Evolutionary conservation across 129 eudicot species (phyloP).

Genomic region (Pseudognaphalium luteoalbum): DNA sequence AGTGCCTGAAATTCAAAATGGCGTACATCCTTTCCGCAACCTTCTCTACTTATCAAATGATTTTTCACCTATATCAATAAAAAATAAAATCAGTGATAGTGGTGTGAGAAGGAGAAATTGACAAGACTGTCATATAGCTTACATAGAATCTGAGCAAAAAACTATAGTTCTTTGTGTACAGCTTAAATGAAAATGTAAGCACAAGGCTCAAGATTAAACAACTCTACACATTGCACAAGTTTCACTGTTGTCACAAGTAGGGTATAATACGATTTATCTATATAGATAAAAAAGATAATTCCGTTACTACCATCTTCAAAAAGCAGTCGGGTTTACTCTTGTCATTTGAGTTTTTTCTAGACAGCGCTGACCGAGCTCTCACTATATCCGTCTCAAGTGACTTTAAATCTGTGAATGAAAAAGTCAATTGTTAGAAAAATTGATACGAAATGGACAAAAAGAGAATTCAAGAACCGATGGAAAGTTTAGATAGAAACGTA

Average conservation of each 20-base stretch:
- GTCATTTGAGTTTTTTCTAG: constrained; percentile 55
- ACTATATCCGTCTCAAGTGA: constrained; percentile 60
- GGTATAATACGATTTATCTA: background rate
- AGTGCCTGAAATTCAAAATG: constrained; percentile 85
- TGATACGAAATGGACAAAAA: background rate
- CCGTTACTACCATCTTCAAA: constrained; percentile 56
- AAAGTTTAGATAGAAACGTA: background rate
- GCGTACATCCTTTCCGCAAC: constrained; percentile 75
- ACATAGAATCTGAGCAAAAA: no score
- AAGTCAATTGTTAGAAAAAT: background rate
- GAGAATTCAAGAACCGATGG: background rate
- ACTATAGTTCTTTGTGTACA: no score
- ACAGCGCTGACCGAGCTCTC: constrained; percentile 56
- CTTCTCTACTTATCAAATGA: constrained; percentile 46
- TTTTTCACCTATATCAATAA: constrained; percentile 50
- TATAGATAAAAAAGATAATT: background rate
- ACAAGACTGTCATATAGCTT: background rate
- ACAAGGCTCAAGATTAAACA: background rate
- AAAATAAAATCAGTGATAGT: background rate
- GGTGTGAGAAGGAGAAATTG: background rate
- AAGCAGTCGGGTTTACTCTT: constrained; percentile 78
- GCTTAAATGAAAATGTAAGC: background rate
- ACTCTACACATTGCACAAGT: background rate
- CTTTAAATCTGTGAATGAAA: constrained; percentile 53
- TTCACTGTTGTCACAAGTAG: background rate